Evolutionary conservation across 2,329 filamentous ascomycete species (phyloP), one percentile per base, ranked within the genome.

Genomic region (Fusarium sp.): DNA sequence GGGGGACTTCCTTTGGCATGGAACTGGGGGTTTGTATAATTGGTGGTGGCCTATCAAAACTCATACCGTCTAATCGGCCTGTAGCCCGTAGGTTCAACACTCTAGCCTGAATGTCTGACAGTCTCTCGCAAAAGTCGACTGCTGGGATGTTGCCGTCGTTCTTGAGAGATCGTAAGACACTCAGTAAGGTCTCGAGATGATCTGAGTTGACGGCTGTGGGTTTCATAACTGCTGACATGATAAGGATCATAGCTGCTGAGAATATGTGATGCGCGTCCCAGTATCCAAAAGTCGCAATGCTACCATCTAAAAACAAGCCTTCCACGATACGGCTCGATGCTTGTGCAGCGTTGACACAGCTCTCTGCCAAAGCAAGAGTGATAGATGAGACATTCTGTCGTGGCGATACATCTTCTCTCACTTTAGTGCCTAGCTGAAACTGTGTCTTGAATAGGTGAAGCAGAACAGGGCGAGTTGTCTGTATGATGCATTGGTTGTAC

Each of bases 401-500:
- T 1, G 35, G 36, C 3, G 44, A 36, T 35, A 35, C 38, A 20
- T 74, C 70, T 15, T 70, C 69, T 17, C 57, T 42, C 7, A 26
- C 55, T 26, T 55, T 76, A 2, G 22, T 56, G 0, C 75, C 73
- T 2, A 79, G 63, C 14, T 78, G 78, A 2, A 79, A 79, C 28
- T 81, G 79, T 0, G 78, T 66, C 9, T 80, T 81, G 36, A 82
- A 81, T 0, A 82, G 76, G 2, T 82, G 76, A 0, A 82, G 60
- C 0, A 82, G 60, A 1, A 82, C 76, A 0, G 81, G 81, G 0
- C 81, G 77, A 0, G 81, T 81, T 0, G 81, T 81, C 55, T 80
- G 81, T 41, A 82, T 81, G 22, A 82, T 81, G 62, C 79, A 81
- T n/a, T 82, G 80, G 17, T 79, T 79, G 59, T 81, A 81, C 3